These are phyloP conservation scores for Claviceps purpurea DNA, from an alignment of 2,329 filamentous ascomycete species.

Conservation along the genomic window DNA sequence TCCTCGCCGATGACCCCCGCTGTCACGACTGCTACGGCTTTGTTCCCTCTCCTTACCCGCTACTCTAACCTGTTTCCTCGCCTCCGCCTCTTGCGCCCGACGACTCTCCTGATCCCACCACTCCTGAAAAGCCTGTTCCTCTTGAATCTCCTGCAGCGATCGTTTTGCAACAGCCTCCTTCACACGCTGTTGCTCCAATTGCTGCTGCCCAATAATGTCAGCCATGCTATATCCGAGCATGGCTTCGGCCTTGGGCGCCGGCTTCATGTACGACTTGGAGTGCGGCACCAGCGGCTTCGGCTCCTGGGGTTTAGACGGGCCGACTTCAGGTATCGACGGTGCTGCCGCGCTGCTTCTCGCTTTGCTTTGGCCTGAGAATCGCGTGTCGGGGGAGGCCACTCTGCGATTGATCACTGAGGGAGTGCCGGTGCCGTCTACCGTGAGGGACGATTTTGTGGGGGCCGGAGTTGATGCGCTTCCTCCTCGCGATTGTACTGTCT, in stretches of 20 bases:
- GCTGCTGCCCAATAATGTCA: constrained; percentile 81
- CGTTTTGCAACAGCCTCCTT: constrained; percentile 78
- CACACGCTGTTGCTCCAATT: constrained; percentile 68
- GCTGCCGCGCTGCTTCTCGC: constrained; percentile 14
- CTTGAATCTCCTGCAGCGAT: constrained; percentile 85
- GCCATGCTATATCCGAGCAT: constrained; percentile 61
- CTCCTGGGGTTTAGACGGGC: constrained; percentile 15
- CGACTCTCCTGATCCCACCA: constrained; percentile 88
- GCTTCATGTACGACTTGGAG: constrained; percentile 46
- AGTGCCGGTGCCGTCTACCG: constrained; percentile 26
- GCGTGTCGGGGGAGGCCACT: constrained; percentile 48
- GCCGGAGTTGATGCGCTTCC: constrained; percentile 15
- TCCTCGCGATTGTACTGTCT: constrained; percentile 11
- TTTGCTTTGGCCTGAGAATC: constrained; percentile 44
- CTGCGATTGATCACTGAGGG: constrained; percentile 28
- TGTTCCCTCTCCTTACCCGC: constrained; percentile 23
- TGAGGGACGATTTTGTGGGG: constrained; percentile 27
- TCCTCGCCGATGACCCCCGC: constrained; percentile 15
- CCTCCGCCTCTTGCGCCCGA: constrained; percentile 52
- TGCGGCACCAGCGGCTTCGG: constrained; percentile 39
- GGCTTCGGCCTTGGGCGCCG: constrained; percentile 47
- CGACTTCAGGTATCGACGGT: constrained; percentile 14
- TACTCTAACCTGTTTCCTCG: constrained; percentile 22
- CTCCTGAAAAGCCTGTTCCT: constrained; percentile 91
- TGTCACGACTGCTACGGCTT: constrained; percentile 7